Base-by-base conservation (phyloP, 23 red algal genomes). In the Pyropia haitanensis region DNA sequence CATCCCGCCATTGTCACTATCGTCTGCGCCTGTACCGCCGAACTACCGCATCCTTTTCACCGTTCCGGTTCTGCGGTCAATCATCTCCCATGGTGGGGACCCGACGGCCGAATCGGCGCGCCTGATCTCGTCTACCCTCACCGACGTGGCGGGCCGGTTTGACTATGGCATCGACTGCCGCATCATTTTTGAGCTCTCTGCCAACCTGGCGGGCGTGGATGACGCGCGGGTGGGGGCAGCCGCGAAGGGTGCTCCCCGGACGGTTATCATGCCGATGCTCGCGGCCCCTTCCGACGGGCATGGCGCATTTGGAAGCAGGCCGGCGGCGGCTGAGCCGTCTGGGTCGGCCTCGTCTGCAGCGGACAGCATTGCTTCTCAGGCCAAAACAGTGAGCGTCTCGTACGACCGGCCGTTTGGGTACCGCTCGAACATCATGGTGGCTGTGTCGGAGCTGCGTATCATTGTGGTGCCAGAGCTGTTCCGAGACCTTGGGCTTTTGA, bases 91-190 rank as follows among this genome's bases (percentile, higher is more conserved):
- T 77, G 81, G 81, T 18, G 81, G 70, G 25, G 70, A 87, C 62
- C 69, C 55, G 10, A n/a, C 55, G 39, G 65, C 64, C 53, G 71
- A 76, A 23, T 53, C 17, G 2, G 57, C 81, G 14, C 49, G 53
- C 51, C 57, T 87, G 14, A 76, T 87, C 33, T 53, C 63, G 3
- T 56, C 81, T 56, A 65, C 75, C 59, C 70, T 87, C 39, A 56
- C 64, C 16, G 70, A 87, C 53, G 27, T 87, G 33, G 48, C 71
- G 46, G 81, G 81, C 20, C 75, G 56, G 18, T 87, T 87, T 60
- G 81, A 87, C 6, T 87, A 87, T 54, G 81, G 81, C 26, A 72
- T 87, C 76, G 81, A 87, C 57, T 87, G 69, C 63, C 71, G 81
- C 16, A 87, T 87, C 64, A 68, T 72, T 27, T 63, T 88, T 53